Evolutionary conservation across 2,329 filamentous ascomycete species (phyloP), one percentile per base, ranked within the genome.

Genomic region (Trichothecium sympodiale): DNA sequence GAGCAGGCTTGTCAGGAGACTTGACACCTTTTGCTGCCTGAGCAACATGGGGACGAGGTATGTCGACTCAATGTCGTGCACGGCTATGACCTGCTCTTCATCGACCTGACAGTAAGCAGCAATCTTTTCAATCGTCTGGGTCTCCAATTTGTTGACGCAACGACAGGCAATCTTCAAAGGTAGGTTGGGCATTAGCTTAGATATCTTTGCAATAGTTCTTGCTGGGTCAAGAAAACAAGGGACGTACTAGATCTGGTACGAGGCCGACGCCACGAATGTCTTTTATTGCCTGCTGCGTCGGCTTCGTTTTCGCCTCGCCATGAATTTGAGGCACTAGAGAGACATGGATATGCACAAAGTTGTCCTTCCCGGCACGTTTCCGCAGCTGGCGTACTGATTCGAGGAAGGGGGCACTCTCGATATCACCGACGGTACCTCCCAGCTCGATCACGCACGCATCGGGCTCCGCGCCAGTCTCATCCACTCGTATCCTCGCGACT

Each of bases 21-120:
- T 58, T 8, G 89, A 64, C 2, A 96, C 67, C 17, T 78, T 75
- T 61, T 96, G 85, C 46, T 87, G 71, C 47, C 88, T 75, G 12
- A 96, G 78, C 17, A 96, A 80, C n/a, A 95, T 69, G 1, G 91
- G 91, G 3, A 96, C 89, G 45, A 94, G 88, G 61, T 98, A 98
- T 35, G 84, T 93, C 10, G 87, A 87, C 16, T 80, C 69, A 60
- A 96, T 85, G 56, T 96, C 82, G 47, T 82, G 80, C 9, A 98
- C 88, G 14, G 77, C 83, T 42, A 96, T 67, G 30, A 96, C 86
- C 54, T 95, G 86, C 45, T 87, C 73, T 9, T 73, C 63, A 36
- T 93, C 84, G 33, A 95, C 81, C 53, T 94, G 85, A 58, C 89
- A 96, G 61, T 80, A 85, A 51, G 77, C 75, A 41, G 89, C 87